These are phyloP conservation scores for Melastoma candidum DNA, from an alignment of 441 rosid species.

Conservation along the genomic window DNA sequence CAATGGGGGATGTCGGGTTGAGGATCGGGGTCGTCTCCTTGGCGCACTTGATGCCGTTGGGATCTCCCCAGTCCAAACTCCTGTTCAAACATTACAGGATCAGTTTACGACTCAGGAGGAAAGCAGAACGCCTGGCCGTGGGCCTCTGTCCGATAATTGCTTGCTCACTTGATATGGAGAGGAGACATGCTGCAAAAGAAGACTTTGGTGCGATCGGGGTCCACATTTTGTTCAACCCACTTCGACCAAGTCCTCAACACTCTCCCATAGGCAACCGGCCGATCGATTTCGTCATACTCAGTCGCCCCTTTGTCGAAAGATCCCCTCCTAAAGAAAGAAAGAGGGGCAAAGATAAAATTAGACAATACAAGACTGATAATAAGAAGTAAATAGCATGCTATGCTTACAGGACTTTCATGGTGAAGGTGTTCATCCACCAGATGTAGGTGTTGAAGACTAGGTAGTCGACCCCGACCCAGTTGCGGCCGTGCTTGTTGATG, in stretches of 20 bases:
- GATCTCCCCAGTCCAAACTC: conserved; percentile 81
- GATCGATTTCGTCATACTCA: conserved; percentile 63
- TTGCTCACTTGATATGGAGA: conserved; percentile 73
- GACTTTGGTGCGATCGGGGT: conserved; percentile 58
- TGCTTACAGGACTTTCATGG: conserved; percentile 81
- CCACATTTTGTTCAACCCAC: conserved; percentile 65
- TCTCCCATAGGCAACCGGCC: conserved; percentile 59
- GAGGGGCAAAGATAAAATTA: background rate
- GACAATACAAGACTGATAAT: background rate
- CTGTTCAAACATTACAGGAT: conserved; percentile 16
- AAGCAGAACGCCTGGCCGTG: background rate
- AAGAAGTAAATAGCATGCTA: too few relatives aligned
- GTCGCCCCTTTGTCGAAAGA: conserved; percentile 66
- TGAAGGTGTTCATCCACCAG: conserved; percentile 97
- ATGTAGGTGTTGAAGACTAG: conserved; percentile 86
- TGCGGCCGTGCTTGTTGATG: conserved; percentile 56
- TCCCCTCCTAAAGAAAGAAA: conserved; percentile 44
- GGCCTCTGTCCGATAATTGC: too few relatives aligned
- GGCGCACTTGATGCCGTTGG: conserved; percentile 73
- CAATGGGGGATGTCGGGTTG: conserved; percentile 32
- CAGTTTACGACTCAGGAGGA: background rate
- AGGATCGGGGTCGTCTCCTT: conserved; percentile 50
- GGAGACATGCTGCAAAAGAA: conserved; percentile 91
- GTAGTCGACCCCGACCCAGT: conserved; percentile 75
- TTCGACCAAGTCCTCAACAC: conserved; percentile 74